These are phyloP conservation scores for Barnettozyma pratensis DNA, from an alignment of 805 yeast genomes.

Conservation along the genomic window DNA sequence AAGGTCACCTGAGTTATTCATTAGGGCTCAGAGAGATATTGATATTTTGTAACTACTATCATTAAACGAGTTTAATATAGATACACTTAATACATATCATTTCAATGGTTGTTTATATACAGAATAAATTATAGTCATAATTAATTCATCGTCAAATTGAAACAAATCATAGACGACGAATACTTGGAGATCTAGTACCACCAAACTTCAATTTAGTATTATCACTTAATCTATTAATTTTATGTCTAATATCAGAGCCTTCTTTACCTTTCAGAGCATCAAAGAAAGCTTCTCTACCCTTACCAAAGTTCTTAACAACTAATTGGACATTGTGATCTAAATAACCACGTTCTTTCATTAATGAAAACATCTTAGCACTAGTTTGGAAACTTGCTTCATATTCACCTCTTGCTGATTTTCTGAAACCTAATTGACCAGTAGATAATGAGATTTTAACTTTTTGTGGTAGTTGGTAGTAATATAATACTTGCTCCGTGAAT, in stretches of 20 bases:
- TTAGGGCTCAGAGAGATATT: too few relatives aligned
- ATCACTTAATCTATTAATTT: slow-evolving; percentile 69
- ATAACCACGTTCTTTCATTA: slow-evolving; percentile 58
- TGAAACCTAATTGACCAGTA: slow-evolving; percentile 86
- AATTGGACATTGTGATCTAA: slow-evolving; percentile 66
- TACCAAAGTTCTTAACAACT: slow-evolving; percentile 76
- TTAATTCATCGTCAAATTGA: neutral
- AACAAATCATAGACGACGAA: slow-evolving; percentile 56
- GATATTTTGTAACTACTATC: too few relatives aligned
- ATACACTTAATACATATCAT: neutral
- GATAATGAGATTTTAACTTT: slow-evolving; percentile 61
- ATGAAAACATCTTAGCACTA: slow-evolving; percentile 62
- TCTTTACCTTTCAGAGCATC: slow-evolving; percentile 87
- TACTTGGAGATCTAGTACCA: slow-evolving; percentile 82
- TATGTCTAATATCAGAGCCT: slow-evolving; percentile 64
- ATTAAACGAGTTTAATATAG: too few relatives aligned
- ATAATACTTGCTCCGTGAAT: slow-evolving; percentile 67
- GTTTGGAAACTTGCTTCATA: slow-evolving; percentile 92
- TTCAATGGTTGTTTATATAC: neutral
- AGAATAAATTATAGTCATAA: neutral
- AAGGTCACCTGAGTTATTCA: too few relatives aligned
- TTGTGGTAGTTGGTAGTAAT: slow-evolving; percentile 76
- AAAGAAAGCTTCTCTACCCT: slow-evolving; percentile 82
- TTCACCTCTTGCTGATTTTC: slow-evolving; percentile 85
- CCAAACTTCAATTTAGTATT: slow-evolving; percentile 84